These are phyloP conservation scores for Colletotrichum sp. DNA, from an alignment of 2,329 filamentous ascomycete species.

Conservation along the genomic window DNA sequence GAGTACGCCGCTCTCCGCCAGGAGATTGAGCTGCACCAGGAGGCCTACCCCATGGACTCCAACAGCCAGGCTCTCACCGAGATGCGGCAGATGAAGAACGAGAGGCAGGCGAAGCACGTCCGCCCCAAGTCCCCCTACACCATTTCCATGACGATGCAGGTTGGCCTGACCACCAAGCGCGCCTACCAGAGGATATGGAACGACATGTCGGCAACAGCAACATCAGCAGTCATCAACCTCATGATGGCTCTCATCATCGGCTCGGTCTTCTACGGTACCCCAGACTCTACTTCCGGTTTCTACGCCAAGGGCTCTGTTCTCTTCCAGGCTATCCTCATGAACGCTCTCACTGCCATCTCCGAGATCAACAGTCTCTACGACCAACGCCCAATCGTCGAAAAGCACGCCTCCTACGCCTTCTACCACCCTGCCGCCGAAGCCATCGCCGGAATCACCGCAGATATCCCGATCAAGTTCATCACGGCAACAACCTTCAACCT, in stretches of 20 bases:
- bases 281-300: slow-evolving; percentile 54
- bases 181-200: slow-evolving; percentile 58
- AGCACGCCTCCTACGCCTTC: slow-evolving; percentile 52
- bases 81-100: slow-evolving; percentile 52
- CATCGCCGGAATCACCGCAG: slow-evolving; percentile 55
- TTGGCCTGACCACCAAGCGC: slow-evolving; percentile 53
- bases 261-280: slow-evolving; percentile 61
- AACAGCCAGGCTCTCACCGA: slow-evolving; percentile 40
- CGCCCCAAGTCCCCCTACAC: slow-evolving; percentile 61
- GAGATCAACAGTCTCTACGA: slow-evolving; percentile 54
- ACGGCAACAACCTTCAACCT: slow-evolving; percentile 56
- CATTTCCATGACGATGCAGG: slow-evolving; percentile 59
- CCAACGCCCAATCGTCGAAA: slow-evolving; percentile 53
- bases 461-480: slow-evolving; percentile 62
- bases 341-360: slow-evolving; percentile 60
- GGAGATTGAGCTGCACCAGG: slow-evolving; percentile 56
- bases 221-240: slow-evolving; percentile 50
- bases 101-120: slow-evolving; percentile 55
- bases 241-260: slow-evolving; percentile 66
- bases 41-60: slow-evolving; percentile 46
- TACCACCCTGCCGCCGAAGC: slow-evolving; percentile 59
- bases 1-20: slow-evolving; percentile 45
- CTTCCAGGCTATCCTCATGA: slow-evolving; percentile 65
- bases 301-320: slow-evolving; percentile 59
- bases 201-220: slow-evolving; percentile 52